Evolutionary conservation across 2,329 filamentous ascomycete genomes (phyloP).

Genomic region (Fusarium humuli): DNA sequence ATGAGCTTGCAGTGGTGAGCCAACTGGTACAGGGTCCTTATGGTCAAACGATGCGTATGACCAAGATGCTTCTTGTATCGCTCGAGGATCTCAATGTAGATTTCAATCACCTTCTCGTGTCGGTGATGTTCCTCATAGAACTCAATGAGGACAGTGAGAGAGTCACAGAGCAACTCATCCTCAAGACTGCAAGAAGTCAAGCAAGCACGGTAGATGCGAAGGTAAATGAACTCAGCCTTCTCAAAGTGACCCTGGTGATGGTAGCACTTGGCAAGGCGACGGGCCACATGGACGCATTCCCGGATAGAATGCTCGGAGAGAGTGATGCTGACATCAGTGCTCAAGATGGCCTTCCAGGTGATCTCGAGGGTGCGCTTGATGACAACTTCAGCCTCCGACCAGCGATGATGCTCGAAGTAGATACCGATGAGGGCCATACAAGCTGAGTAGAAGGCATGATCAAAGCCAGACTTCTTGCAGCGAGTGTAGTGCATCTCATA

Average conservation of each 20-base stretch:
- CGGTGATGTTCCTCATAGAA: conserved; percentile 53
- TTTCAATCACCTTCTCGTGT: conserved; percentile 53
- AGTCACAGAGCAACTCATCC: conserved; percentile 47
- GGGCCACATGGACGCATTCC: conserved; percentile 51
- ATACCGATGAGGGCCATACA: conserved; percentile 51
- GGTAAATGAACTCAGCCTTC: conserved; percentile 53
- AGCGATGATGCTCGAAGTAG: conserved; percentile 49
- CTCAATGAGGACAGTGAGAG: conserved; percentile 46
- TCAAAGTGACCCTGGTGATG: conserved; percentile 52
- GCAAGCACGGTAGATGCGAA: conserved; percentile 53
- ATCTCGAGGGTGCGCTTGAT: conserved; percentile 53
- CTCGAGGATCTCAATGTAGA: conserved; percentile 51
- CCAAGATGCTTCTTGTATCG: conserved; percentile 48
- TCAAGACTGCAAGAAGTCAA: conserved; percentile 49
- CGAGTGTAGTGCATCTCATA: conserved; percentile 52
- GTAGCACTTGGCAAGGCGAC: conserved; percentile 52
- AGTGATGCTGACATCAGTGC: conserved; percentile 45
- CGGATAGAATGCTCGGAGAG: conserved; percentile 49
- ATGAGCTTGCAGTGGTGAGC: conserved; percentile 41
- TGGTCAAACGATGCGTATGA: conserved; percentile 50
- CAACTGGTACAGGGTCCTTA: conserved; percentile 50
- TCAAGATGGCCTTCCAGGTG: conserved; percentile 54
- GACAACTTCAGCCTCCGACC: conserved; percentile 52
- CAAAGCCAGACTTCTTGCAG: conserved; percentile 51
- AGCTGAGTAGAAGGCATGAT: conserved; percentile 52